Percentiles rank a stretch among this genome's conserved stretches.
phyloP scores from a whole-genome alignment of 768 basidiomycete genomes.

The Thelephora ganbajun region DNA sequence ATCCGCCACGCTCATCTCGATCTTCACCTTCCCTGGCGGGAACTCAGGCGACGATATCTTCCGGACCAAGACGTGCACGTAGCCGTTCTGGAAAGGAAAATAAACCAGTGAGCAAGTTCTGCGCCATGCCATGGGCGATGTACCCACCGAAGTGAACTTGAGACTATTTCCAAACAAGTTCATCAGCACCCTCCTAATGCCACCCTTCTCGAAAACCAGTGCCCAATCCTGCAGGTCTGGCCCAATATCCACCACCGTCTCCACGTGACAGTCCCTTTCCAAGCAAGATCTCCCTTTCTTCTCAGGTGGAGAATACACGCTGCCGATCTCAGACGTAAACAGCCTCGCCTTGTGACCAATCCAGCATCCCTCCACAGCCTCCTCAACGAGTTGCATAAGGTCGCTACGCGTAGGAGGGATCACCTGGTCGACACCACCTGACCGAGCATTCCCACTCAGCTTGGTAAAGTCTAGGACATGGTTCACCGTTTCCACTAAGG shows the following conservation, averaged over 20 bases:
- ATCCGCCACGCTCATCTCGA: slow-evolving; percentile 78
- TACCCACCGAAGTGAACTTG: slow-evolving; percentile 73
- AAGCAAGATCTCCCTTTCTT: slow-evolving; percentile 13
- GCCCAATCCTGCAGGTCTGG: slow-evolving; percentile 66
- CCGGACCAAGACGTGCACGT: slow-evolving; percentile 72
- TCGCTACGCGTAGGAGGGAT: slow-evolving; percentile 62
- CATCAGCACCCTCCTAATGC: slow-evolving; percentile 84
- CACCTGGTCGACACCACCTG: slow-evolving; percentile 64
- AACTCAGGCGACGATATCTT: slow-evolving; percentile 44
- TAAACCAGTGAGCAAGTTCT: not conserved
- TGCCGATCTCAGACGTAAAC: slow-evolving; percentile 70
- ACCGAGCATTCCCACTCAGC: slow-evolving; percentile 72
- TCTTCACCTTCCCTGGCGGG: slow-evolving; percentile 45
- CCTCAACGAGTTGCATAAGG: slow-evolving; percentile 71
- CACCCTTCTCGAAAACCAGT: slow-evolving; percentile 82
- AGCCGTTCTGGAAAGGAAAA: slow-evolving; percentile 49
- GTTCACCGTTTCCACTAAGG: slow-evolving; percentile 90
- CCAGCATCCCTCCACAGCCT: slow-evolving; percentile 89
- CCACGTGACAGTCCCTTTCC: slow-evolving; percentile 35
- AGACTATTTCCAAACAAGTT: slow-evolving; percentile 90
- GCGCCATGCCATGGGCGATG: not conserved
- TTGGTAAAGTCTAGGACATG: slow-evolving; percentile 96
- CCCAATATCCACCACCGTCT: slow-evolving; percentile 82
- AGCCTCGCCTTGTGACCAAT: slow-evolving; percentile 80
- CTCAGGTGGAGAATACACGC: slow-evolving; percentile 75